Conservation (phyloP, 2,329 filamentous ascomycete species). For the Septoria petroselini region DNA sequence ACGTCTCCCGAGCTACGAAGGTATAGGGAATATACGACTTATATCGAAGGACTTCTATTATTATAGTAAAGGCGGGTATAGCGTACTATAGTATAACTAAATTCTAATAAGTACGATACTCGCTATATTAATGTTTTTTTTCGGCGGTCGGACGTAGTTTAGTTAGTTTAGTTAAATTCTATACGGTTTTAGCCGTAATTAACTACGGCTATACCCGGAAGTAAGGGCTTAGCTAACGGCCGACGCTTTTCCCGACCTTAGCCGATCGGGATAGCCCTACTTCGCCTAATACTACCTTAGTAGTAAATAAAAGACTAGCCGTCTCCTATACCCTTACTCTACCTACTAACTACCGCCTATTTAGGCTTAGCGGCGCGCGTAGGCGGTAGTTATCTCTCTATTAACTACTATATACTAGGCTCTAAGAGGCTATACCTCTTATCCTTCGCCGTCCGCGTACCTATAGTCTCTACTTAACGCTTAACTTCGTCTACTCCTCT, state of each 20-base stretch:
- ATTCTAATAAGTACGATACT: too few species aligned
- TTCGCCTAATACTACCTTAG: background rate
- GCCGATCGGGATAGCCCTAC: background rate
- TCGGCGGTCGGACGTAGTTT: background rate
- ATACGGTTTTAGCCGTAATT: background rate
- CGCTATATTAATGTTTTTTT: too few species aligned
- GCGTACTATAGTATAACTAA: constrained; percentile 3
- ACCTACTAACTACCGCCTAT: background rate
- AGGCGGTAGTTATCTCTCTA: constrained; percentile 3
- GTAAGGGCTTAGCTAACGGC: background rate
- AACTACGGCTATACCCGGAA: background rate
- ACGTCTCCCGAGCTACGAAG: too few species aligned
- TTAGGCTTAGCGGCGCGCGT: background rate
- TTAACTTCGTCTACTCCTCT: constrained; percentile 16
- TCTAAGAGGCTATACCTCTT: constrained; percentile 13
- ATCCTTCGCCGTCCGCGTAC: constrained; percentile 14
- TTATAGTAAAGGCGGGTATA: constrained; percentile 4
- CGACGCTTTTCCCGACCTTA: background rate
- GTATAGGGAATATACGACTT: too few species aligned
- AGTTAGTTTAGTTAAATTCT: background rate
- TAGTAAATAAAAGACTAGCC: background rate
- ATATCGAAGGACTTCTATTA: too few species aligned
- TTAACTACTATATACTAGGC: constrained; percentile 14
- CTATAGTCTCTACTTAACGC: constrained; percentile 16
- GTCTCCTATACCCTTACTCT: background rate